Base-by-base conservation (phyloP, 176 grass and related monocot species). In the Oryza longistaminata region DNA sequence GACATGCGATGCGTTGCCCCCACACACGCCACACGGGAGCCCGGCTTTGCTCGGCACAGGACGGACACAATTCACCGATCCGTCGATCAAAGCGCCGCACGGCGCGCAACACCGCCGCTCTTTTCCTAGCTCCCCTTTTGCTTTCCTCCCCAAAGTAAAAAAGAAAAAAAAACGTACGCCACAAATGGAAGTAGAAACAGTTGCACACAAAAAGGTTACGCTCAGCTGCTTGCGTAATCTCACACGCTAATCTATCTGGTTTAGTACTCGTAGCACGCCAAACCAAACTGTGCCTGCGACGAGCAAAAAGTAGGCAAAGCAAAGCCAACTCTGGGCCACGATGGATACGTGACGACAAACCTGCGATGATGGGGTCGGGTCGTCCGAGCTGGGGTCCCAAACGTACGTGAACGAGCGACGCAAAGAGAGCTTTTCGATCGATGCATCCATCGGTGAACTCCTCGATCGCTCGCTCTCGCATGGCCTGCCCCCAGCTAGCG, bases 391-490 rank as follows among this genome's bases (percentile, higher is more conserved):
- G 76, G 35, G 80, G 43, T 39, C 72, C 74, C 34, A 25, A 27
- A 27, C 27, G 27, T 27, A 16, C 10, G 14, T 35, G 3, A 25
- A 16, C 10, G 14, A 9, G 35, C 80, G 40, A 61, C 48, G 39
- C 75, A 35, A 5, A 64, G 16, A 64, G 16, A 55, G 66, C 49
- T 85, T 85, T 78, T 15, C 21, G 53, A 60, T 60, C 19, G 35
- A 37, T 37, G 35, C 35, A 37, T 37, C 35, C 5, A 37, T 37
- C 35, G 16, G 73, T 25, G 25, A 50, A 50, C 16, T 22, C 21
- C 3, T 58, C 40, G 15, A 31, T 31, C 29, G 29, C 61, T 11
- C 11, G 2, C 34, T 35, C 3, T 58, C 40, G 15, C 62, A 29
- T 29, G 2, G 39, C 6, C 34, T 35, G 34, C 34, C 34, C 52